Evolutionary conservation across 1,284 basidiomycete species (phyloP), one percentile per base, ranked within the genome.

Genomic region (Psilocybe mexicana): DNA sequence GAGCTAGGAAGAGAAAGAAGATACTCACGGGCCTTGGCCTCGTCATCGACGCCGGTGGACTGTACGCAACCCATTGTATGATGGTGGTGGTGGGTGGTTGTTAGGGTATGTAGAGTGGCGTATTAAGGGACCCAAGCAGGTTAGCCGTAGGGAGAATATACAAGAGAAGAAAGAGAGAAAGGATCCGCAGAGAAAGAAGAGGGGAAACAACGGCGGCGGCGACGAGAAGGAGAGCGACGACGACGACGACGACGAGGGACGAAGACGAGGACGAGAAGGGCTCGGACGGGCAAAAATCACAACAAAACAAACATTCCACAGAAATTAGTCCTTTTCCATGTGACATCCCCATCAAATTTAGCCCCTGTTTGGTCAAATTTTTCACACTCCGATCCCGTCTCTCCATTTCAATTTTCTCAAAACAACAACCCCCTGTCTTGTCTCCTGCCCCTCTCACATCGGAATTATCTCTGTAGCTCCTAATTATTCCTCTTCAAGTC

Each of bases 1-100:
- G 26, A 14, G 28, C n/a, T 3, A 36, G 18, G 40, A 18, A 40
- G 33, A n/a, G 6, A 49, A 43, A 14, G 54, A 53, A 56, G 43
- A 7, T 55, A 90, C 90, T 74, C 63, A 92, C 90, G 87, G 72
- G 89, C 88, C 76, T 88, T 92, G 61, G 90, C 90, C 79, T 90
- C 88, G 64, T 86, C 85, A 69, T 92, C 88, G 65, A 88, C 75
- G 59, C 79, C 80, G 42, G 87, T 76, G 55, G 86, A 89, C 71
- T 89, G 86, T 25, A 84, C 84, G 67, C 90, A 92, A 75, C 90
- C 89, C 90, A 92, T 92, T 47, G 51, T 60, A n/a, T 6, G 18
- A 35, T 26, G 30, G 4, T 33, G 5, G 30, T 33, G 30, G 30
- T 18, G 8, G n/a, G 33, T 57, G 58, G 54, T 47, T 51, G 55